Evolutionary conservation across 768 basidiomycete genomes (phyloP).

Genomic region (Russula dissimulans): DNA sequence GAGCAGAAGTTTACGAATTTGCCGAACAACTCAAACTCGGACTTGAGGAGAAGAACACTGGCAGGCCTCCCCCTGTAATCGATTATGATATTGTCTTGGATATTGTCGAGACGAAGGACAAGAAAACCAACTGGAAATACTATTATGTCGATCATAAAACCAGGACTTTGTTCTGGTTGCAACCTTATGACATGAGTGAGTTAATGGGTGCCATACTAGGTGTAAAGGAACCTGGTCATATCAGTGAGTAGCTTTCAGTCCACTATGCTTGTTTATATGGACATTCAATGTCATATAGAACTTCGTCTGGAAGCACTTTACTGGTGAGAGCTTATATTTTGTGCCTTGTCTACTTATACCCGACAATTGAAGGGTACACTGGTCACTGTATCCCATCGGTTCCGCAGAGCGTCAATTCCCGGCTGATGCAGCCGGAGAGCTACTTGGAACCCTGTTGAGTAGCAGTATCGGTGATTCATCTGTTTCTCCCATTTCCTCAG

Average conservation of each 20-base stretch:
- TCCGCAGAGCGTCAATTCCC: background rate
- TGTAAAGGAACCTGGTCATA: background rate
- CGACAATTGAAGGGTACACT: background rate
- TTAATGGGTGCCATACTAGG: background rate
- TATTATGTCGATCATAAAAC: slow-evolving; percentile 6
- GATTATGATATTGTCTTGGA: slow-evolving; percentile 7
- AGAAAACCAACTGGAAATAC: background rate
- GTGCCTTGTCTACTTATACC: background rate
- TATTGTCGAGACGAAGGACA: background rate
- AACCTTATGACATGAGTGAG: background rate
- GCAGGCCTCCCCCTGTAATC: background rate
- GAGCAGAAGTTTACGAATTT: background rate
- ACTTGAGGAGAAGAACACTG: background rate
- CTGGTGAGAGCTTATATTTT: background rate
- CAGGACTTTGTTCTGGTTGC: slow-evolving; percentile 2
- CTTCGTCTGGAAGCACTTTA: slow-evolving; percentile 5
- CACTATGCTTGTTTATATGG: background rate
- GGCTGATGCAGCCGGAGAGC: background rate
- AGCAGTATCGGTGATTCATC: background rate
- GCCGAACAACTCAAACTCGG: background rate
- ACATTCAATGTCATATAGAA: background rate
- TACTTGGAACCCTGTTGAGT: background rate
- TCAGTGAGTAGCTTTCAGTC: background rate
- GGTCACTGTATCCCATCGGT: slow-evolving; percentile 12
- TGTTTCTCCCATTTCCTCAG: background rate